Evolutionary conservation across 2,329 filamentous ascomycete species (phyloP).

Genomic region (Chrysoporthe cubensis): DNA sequence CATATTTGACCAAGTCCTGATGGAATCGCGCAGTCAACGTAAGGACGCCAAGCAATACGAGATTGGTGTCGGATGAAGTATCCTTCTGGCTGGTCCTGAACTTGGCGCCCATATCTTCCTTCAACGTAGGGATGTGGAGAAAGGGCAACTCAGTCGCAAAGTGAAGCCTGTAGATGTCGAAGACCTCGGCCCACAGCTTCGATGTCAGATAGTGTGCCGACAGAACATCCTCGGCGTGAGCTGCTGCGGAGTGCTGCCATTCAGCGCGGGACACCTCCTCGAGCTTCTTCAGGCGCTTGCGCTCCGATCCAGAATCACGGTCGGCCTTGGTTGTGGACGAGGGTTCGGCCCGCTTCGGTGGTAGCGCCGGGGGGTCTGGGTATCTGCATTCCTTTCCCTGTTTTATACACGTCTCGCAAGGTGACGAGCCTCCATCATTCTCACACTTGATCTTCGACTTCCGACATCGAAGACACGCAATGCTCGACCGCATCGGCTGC

Average conservation of each 20-base stretch:
- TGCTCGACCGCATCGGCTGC: slow-evolving; percentile 72
- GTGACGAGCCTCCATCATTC: slow-evolving; percentile 72
- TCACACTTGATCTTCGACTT: slow-evolving; percentile 87
- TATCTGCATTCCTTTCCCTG: slow-evolving; percentile 75
- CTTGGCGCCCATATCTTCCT: slow-evolving; percentile 52
- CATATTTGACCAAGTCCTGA: slow-evolving; percentile 59
- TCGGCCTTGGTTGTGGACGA: slow-evolving; percentile 44
- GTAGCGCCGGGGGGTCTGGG: slow-evolving; percentile 53
- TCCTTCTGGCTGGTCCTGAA: slow-evolving; percentile 43
- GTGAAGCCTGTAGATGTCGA: slow-evolving; percentile 71
- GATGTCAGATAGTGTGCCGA: slow-evolving; percentile 65
- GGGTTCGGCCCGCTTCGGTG: slow-evolving; percentile 43
- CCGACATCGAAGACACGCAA: slow-evolving; percentile 76
- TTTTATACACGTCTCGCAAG: slow-evolving; percentile 75
- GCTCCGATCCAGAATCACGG: slow-evolving; percentile 50
- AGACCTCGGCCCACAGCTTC: slow-evolving; percentile 69
- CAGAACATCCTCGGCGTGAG: slow-evolving; percentile 61
- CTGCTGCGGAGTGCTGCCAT: slow-evolving; percentile 38
- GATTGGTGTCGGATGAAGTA: slow-evolving; percentile 51
- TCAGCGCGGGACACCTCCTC: slow-evolving; percentile 48
- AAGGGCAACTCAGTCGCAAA: slow-evolving; percentile 76
- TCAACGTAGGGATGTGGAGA: slow-evolving; percentile 68
- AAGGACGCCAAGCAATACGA: slow-evolving; percentile 68
- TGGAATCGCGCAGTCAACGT: slow-evolving; percentile 73
- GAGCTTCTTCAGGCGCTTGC: slow-evolving; percentile 51